These are phyloP conservation scores for Colletotrichum higginsianum DNA, from an alignment of 2,329 filamentous ascomycete species.

Conservation along the genomic window DNA sequence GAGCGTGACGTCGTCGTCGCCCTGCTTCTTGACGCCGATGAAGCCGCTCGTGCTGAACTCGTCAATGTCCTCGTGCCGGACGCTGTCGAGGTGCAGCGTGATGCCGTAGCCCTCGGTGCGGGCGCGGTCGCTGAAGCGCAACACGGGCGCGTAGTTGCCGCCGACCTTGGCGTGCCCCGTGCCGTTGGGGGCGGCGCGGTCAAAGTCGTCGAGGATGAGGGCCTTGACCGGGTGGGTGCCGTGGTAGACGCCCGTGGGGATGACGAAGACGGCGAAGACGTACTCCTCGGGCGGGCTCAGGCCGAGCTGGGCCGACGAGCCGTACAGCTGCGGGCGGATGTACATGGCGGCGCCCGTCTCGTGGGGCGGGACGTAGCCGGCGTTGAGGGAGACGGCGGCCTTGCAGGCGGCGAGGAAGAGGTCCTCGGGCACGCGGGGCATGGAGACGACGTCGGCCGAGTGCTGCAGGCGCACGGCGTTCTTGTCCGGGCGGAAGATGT, in stretches of 20 bases:
- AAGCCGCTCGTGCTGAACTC: constrained; percentile 98
- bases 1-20: constrained; percentile 74
- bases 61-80: constrained; percentile 86
- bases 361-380: constrained; percentile 91
- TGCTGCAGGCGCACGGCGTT: constrained; percentile 90
- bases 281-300: constrained; percentile 92
- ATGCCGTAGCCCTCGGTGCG: constrained; percentile 88
- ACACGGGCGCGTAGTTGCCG: constrained; percentile 94
- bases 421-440: constrained; percentile 83
- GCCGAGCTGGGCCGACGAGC: constrained; percentile 88
- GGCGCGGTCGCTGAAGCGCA: constrained; percentile 89
- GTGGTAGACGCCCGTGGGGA: constrained; percentile 96
- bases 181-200: constrained; percentile 91
- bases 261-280: constrained; percentile 89
- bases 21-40: constrained; percentile 79
- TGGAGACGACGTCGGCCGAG: constrained; percentile 86
- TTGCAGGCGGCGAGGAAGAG: constrained; percentile 84
- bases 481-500: constrained; percentile 88
- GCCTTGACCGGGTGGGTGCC: constrained; percentile 89
- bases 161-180: constrained; percentile 95
- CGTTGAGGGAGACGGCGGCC: constrained; percentile 89
- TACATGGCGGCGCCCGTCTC: constrained; percentile 93
- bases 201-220: constrained; percentile 92
- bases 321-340: constrained; percentile 90
- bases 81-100: constrained; percentile 92